Conservation (phyloP, 768 basidiomycete genomes). For the Calocera viscosa region DNA sequence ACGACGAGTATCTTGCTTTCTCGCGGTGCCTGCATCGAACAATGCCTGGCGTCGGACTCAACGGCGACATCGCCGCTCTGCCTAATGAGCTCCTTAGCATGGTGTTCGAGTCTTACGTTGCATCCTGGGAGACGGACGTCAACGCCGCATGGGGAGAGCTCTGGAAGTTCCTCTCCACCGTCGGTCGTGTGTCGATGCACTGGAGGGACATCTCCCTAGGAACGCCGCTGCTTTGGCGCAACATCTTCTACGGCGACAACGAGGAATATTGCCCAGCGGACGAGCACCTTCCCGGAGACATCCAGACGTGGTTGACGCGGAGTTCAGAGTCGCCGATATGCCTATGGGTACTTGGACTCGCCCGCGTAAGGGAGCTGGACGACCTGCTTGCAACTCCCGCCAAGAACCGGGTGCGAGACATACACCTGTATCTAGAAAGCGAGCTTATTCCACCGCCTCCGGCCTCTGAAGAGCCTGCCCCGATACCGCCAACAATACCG, state of each 20-base stretch:
- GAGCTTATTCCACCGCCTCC: not conserved
- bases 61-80: not conserved
- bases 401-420: not conserved
- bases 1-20: not conserved
- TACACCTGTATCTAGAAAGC: not conserved
- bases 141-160: constrained; percentile 7
- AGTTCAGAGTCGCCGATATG: not conserved
- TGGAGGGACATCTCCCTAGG: not conserved
- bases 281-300: not conserved
- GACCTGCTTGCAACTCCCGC: not conserved
- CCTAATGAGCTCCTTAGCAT: constrained; percentile 5
- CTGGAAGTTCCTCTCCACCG: constrained; percentile 6
- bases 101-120: constrained; percentile 5
- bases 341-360: constrained; percentile 4
- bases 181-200: not conserved
- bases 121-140: constrained; percentile 2
- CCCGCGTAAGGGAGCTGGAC: not conserved
- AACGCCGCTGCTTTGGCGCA: not conserved
- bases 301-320: not conserved
- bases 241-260: constrained; percentile 1
- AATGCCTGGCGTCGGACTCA: not conserved
- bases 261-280: not conserved
- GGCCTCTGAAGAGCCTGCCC: not conserved
- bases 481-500: not conserved
- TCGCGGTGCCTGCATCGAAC: not conserved